Base-by-base conservation (phyloP, 2,329 filamentous ascomycete genomes). In the Rhynchosporium graminicola region DNA sequence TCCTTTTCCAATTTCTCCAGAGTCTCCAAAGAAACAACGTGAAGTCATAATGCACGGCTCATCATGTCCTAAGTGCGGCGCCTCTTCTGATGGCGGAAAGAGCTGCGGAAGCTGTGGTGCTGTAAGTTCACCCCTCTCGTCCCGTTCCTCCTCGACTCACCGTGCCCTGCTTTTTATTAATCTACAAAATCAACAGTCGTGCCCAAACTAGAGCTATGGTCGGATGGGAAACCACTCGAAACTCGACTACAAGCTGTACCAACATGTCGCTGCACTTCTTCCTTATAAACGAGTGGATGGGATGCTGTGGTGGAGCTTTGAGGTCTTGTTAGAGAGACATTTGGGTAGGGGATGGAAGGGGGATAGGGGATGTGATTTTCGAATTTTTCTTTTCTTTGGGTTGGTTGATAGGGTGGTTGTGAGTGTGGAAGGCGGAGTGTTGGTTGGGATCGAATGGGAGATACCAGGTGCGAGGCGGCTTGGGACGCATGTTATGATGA, bases 41-140 rank as follows among this genome's bases (percentile, higher is more conserved):
- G 2, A 31, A 63, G 54, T 28, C 55, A 72, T 67, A 26, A 72
- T 71, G 70, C 71, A 72, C 70, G 71, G 69, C 20, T 31, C 63
- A 9, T 61, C 57, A 45, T 73, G 70, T 61, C 71, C 72, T 46
- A 72, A 70, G 63, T 72, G 70, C 57, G 70, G 71, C 58, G 69
- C 68, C 28, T 48, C 65, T 7, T 47, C 62, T 52, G 64, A 69
- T 42, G 67, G 69, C 38, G 51, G 45, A 20, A 73, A 72, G 70
- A 70, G 65, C 61, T 73, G 71, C 54, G 60, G 62, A 29, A 65
- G 63, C 56, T 73, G 71, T 47, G 71, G 71, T 60, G 70, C 70
- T 68, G 71, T 73, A 63, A 56, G 70, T 60, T 43, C 42, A 28
- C 8, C 26, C 12, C 28, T 52, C 15, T 38, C 31, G 31, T 7